Percentiles rank a stretch among this genome's conserved stretches.
Conservation (phyloP, 495 filamentous ascomycete genomes). For the Annulohypoxylon maeteangense region DNA sequence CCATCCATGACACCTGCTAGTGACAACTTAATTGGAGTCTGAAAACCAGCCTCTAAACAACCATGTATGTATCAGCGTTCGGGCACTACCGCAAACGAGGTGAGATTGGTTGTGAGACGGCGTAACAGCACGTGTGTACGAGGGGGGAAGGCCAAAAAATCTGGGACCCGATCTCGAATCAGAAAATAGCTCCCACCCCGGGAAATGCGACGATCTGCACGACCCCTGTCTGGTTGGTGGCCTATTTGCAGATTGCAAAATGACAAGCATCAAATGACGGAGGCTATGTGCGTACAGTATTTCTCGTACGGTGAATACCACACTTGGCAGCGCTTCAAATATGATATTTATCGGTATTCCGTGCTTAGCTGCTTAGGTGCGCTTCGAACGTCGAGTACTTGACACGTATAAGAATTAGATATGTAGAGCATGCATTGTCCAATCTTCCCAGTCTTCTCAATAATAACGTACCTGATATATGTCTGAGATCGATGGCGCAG, state of each 20-base stretch:
- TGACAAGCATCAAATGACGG: constrained; percentile 30
- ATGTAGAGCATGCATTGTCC: not conserved
- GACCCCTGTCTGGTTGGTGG: constrained; percentile 44
- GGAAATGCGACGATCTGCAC: constrained; percentile 50
- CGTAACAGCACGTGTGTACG: constrained; percentile 43
- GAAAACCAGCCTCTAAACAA: constrained; percentile 3
- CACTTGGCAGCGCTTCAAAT: not conserved
- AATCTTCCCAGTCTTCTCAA: not conserved
- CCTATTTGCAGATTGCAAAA: constrained; percentile 42
- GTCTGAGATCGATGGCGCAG: constrained; percentile 1
- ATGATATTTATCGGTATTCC: not conserved
- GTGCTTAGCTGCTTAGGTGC: too few relatives aligned
- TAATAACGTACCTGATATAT: not conserved
- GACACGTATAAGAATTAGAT: not conserved
- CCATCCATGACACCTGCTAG: not conserved
- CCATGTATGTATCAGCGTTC: constrained; percentile 20
- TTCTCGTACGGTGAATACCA: not conserved
- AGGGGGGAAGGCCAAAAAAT: constrained; percentile 35
- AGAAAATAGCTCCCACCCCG: constrained; percentile 42
- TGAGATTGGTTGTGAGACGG: constrained; percentile 45
- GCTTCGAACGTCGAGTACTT: not conserved
- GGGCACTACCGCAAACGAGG: constrained; percentile 43
- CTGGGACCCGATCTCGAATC: constrained; percentile 47
- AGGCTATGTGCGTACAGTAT: not conserved
- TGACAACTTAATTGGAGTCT: constrained; percentile 3